Evolutionary conservation across 305 asterid genomes (phyloP).

Genomic region (Euphrasia arctica): DNA sequence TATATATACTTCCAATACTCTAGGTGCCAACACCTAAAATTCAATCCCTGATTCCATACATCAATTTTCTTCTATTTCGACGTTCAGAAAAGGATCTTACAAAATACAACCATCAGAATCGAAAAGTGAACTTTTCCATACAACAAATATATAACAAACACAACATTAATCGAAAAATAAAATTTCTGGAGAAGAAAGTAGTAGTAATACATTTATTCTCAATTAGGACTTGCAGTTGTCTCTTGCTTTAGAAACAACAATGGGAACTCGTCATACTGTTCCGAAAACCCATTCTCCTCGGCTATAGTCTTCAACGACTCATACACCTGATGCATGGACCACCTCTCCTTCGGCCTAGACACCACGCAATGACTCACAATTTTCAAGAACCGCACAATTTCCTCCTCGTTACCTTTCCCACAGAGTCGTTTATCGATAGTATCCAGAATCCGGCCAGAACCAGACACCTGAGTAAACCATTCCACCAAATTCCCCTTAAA

Average conservation of each 20-base stretch:
- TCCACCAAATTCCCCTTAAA: constrained; percentile 63
- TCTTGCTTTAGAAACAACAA: constrained; percentile 44
- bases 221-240: constrained; percentile 33
- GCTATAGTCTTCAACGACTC: constrained; percentile 49
- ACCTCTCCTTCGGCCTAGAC: constrained; percentile 57
- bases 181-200: constrained; percentile 21
- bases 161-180: constrained; percentile 17
- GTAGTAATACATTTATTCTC: constrained; percentile 2
- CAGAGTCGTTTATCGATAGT: constrained; percentile 38
- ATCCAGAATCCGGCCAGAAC: constrained; percentile 40
- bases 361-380: constrained; percentile 57
- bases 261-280: constrained; percentile 57
- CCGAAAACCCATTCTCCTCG: constrained; percentile 51
- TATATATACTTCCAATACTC: too few species aligned
- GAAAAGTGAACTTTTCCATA: constrained; percentile 19
- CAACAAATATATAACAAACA: constrained; percentile 29
- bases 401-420: constrained; percentile 52
- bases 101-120: not conserved
- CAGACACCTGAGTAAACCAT: constrained; percentile 49
- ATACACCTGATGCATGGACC: constrained; percentile 62
- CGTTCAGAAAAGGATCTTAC: not conserved
- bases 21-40: too few species aligned
- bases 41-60: not conserved
- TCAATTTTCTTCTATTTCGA: not conserved
- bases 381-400: constrained; percentile 43